Conservation (phyloP, 2,329 filamentous ascomycete genomes). For the Stagonosporopsis chrysanthemi region DNA sequence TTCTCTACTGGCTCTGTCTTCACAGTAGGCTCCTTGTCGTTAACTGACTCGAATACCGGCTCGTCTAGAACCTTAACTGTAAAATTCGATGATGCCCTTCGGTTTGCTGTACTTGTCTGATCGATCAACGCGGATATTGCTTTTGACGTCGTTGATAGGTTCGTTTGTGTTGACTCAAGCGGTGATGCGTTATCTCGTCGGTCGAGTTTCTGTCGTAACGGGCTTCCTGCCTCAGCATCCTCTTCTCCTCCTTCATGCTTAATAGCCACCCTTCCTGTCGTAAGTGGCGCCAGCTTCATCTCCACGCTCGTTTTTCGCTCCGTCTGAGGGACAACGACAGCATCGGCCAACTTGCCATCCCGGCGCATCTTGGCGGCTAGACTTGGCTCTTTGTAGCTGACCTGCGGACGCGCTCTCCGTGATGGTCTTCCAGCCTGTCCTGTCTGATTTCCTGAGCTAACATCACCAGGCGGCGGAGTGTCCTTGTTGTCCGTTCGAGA, state of each 20-base stretch:
- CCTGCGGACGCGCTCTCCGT: conserved; percentile 55
- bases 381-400: conserved; percentile 60
- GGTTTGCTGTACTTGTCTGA: conserved; percentile 37
- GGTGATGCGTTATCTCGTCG: conserved; percentile 26
- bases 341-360: conserved; percentile 56
- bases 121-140: conserved; percentile 46
- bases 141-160: conserved; percentile 40
- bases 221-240: conserved; percentile 44
- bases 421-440: conserved; percentile 50
- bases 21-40: conserved; percentile 8
- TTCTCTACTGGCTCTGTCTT: conserved; percentile 25
- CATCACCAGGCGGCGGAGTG: conserved; percentile 54
- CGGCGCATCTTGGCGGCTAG: conserved; percentile 59
- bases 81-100: conserved; percentile 24
- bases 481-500: conserved; percentile 48
- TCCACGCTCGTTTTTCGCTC: conserved; percentile 39
- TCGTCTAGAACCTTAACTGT: conserved; percentile 6
- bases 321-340: conserved; percentile 42
- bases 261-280: conserved; percentile 30
- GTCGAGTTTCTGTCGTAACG: conserved; percentile 47
- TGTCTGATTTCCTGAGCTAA: conserved; percentile 45
- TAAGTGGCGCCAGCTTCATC: conserved; percentile 29
- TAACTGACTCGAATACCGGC: conserved; percentile 7
- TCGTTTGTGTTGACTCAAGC: conserved; percentile 28
- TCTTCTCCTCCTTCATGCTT: conserved; percentile 43